A percentile compares a stretch with the other conserved stretches of the same genome.
Conservation (phyloP, 2,329 filamentous ascomycete species). For the Taxawa tesnikishii region DNA sequence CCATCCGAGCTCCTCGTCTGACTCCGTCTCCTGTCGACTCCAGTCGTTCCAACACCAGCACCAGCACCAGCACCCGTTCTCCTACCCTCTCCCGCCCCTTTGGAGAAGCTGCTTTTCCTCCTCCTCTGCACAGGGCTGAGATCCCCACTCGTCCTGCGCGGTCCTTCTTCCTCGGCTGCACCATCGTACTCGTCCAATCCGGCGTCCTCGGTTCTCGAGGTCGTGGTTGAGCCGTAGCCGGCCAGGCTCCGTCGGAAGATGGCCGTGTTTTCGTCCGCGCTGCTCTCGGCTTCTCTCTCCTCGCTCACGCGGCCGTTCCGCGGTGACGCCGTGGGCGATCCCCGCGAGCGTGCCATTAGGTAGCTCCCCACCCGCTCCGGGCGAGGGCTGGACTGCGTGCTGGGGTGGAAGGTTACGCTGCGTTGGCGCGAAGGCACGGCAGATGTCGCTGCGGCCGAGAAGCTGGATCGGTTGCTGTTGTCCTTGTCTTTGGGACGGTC, state of each 20-base stretch:
- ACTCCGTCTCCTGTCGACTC: slow-evolving; percentile 7
- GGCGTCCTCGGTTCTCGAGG: neutral
- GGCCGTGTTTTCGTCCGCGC: slow-evolving; percentile 28
- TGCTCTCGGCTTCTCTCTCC: slow-evolving; percentile 20
- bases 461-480: no score
- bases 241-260: slow-evolving; percentile 19
- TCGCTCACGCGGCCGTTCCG: slow-evolving; percentile 8
- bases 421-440: slow-evolving; percentile 6
- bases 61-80: slow-evolving; percentile 10
- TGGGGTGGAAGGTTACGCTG: slow-evolving; percentile 14
- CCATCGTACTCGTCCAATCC: slow-evolving; percentile 8
- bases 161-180: slow-evolving; percentile 10
- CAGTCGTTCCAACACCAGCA: no score
- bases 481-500: neutral
- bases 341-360: slow-evolving; percentile 7
- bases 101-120: slow-evolving; percentile 2
- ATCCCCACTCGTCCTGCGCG: slow-evolving; percentile 4
- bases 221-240: neutral
- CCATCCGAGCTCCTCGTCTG: slow-evolving; percentile 7
- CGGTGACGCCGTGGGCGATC: slow-evolving; percentile 6
- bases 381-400: slow-evolving; percentile 5
- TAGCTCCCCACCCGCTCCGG: slow-evolving; percentile 7
- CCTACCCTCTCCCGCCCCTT: slow-evolving; percentile 2
- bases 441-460: slow-evolving; percentile 1
- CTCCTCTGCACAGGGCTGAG: slow-evolving; percentile 3